Percentiles rank a stretch among this genome's conserved stretches.
These are phyloP conservation scores for Cyclotella sp. DNA, from an alignment of 108 stramenopile genomes.

Conservation along the genomic window DNA sequence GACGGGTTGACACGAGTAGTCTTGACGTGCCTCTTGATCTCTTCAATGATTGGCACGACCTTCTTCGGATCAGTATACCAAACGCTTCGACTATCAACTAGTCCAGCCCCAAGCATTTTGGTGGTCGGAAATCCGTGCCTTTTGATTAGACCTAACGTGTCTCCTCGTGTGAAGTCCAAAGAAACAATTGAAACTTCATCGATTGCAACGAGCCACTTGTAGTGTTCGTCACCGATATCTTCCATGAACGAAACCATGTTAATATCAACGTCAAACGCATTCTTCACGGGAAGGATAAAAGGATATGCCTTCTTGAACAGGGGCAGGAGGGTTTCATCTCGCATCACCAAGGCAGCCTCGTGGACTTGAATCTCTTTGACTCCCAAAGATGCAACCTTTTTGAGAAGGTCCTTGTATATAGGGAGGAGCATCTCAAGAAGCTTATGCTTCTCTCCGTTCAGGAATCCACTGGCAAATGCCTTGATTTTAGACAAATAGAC, in stretches of 20 bases:
- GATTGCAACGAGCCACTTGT: slow-evolving; percentile 60
- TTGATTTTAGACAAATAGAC: slow-evolving; percentile 42
- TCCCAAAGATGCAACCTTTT: slow-evolving; percentile 49
- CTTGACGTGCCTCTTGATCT: too few species aligned
- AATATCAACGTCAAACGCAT: slow-evolving; percentile 10
- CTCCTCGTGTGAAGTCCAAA: slow-evolving; percentile 70
- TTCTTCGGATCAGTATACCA: too few species aligned
- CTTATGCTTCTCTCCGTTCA: background rate
- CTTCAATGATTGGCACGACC: too few species aligned
- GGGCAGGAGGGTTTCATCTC: slow-evolving; percentile 29
- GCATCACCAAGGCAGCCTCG: slow-evolving; percentile 65
- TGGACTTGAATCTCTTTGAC: slow-evolving; percentile 69
- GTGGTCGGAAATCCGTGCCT: background rate
- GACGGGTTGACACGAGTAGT: too few species aligned
- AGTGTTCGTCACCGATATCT: slow-evolving; percentile 58
- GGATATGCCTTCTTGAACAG: slow-evolving; percentile 37
- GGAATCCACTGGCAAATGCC: background rate
- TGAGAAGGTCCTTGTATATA: slow-evolving; percentile 44
- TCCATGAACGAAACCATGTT: slow-evolving; percentile 71
- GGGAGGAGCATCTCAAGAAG: slow-evolving; percentile 49
- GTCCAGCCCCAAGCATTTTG: too few species aligned
- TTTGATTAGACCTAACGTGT: slow-evolving; percentile 50
- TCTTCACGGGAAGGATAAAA: slow-evolving; percentile 12
- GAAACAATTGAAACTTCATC: slow-evolving; percentile 40
- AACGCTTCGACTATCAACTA: too few species aligned